Conservation (phyloP, 1,284 basidiomycete species). For the Pterulicium gracile region DNA sequence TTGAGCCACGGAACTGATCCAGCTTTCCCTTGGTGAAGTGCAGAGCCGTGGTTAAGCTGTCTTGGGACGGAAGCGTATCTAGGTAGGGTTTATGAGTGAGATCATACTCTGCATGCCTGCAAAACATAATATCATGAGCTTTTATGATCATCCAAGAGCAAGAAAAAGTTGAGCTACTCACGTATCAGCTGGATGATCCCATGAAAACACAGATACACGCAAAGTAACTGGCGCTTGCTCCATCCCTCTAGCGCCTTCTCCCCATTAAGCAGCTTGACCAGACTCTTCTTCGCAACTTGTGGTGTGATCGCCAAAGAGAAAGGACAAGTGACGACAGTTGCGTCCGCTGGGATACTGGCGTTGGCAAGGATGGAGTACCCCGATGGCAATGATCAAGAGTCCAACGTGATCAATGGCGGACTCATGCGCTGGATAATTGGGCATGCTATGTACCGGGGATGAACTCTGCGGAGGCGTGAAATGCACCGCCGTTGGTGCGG, state of each 20-base stretch:
- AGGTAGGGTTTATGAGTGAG: conserved; percentile 57
- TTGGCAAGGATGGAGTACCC: conserved; percentile 52
- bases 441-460: conserved; percentile 25
- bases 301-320: conserved; percentile 66
- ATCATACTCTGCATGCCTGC: conserved; percentile 11
- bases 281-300: conserved; percentile 30
- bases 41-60: conserved; percentile 62
- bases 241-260: conserved; percentile 25
- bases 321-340: conserved; percentile 62
- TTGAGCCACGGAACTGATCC: conserved; percentile 60
- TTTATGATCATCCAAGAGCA: conserved; percentile 10
- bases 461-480: conserved; percentile 35
- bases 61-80: conserved; percentile 46
- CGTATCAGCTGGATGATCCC: conserved; percentile 29
- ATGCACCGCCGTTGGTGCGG: conserved; percentile 31
- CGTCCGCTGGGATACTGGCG: conserved; percentile 35
- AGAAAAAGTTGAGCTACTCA: conserved; percentile 20
- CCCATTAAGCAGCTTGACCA: conserved; percentile 28
- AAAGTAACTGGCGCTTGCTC: conserved; percentile 65
- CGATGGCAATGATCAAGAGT: conserved; percentile 26
- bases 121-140: conserved; percentile 10
- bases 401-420: conserved; percentile 5
- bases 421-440: conserved; percentile 4
- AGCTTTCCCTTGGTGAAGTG: conserved; percentile 60
- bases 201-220: conserved; percentile 64